A percentile compares a stretch with the other conserved stretches of the same genome.
These are phyloP conservation scores for Microcos paniculata DNA, from an alignment of 345 rosid species.

Conservation along the genomic window DNA sequence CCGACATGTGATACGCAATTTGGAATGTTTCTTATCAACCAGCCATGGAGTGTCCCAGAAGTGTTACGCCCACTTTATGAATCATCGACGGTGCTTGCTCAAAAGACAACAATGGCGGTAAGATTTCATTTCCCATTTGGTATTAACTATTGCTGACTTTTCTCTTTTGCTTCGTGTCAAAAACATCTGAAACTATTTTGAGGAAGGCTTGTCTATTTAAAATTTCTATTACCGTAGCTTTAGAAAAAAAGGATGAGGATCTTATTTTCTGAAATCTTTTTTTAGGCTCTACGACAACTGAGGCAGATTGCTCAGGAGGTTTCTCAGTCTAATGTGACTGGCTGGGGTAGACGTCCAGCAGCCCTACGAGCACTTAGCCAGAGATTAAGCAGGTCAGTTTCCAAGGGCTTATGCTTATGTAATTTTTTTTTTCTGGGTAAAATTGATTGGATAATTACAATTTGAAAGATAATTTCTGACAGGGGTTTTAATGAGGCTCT, in stretches of 20 bases:
- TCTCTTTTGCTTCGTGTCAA: not conserved
- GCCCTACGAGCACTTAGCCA: conserved; percentile 92
- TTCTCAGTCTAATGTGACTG: conserved; percentile 75
- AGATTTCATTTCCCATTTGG: conserved; percentile 21
- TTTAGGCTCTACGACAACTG: conserved; percentile 88
- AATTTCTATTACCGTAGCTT: not conserved
- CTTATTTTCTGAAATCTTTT: conserved; percentile 11
- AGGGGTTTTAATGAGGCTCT: conserved; percentile 99
- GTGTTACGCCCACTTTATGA: conserved; percentile 94
- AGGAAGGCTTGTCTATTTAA: not conserved
- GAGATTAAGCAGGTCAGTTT: conserved; percentile 86
- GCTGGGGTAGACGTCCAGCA: conserved; percentile 96
- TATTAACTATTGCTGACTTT: not conserved
- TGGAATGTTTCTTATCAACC: conserved; percentile 24
- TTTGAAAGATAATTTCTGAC: conserved; percentile 21
- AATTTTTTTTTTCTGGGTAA: not conserved
- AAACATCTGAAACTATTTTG: not conserved
- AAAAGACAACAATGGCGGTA: conserved; percentile 96
- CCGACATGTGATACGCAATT: not conserved
- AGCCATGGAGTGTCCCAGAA: conserved; percentile 99
- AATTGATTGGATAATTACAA: not conserved
- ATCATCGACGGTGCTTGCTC: conserved; percentile 94
- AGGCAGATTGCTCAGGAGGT: conserved; percentile 94
- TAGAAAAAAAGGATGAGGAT: not conserved
- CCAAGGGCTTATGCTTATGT: conserved; percentile 3